Base-by-base conservation (phyloP, 225 moss, liverwort and hornwort genomes). In the Physcomitrellopsis africana region DNA sequence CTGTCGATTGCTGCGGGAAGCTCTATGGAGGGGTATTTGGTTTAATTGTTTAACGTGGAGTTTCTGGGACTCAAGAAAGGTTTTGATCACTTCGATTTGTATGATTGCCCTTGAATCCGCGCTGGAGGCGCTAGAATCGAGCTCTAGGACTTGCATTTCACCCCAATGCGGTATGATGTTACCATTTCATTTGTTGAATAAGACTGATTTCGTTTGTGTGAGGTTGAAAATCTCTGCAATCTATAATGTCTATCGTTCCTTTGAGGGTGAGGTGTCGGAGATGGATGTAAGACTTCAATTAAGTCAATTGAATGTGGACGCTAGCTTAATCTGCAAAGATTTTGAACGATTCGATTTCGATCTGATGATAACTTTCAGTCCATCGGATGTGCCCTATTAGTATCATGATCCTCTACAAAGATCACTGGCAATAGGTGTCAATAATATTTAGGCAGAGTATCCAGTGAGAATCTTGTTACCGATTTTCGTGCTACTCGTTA, bases 1-100 rank as follows among this genome's bases (percentile, higher is more conserved):
- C 8, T 37, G 65, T 72, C 58, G 65, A 65, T 78, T 37, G 54
- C 29, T 64, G 63, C 29, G 56, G 5, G 27, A 18, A 47, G 71
- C 65, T 57, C 77, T 64, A 5, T 3, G 57, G 32, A 65, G 57
- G 41, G 16, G 37, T 23, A 15, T 19, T 72, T 15, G 26, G 60
- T 0, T 44, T 67, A 2, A 45, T 20, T 18, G 49, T 11, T 66
- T 26, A 18, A 2, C 24, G 23, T 22, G 7, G 26, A 26, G 11
- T 18, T 24, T 26, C n/a, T 60, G 18, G 51, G 44, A 58, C 37
- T 46, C 5, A 23, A 26, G 10, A 3, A 63, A n/a, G 5, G 27
- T 46, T 69, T 23, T 49, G 27, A 5, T 17, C 22, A 24, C 13
- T 42, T 46, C 54, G 72, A 65, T 65, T 78, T 72, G 42, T 65